A percentile compares a stretch with the other conserved stretches of the same genome.
These are phyloP conservation scores for Penicillium daleae DNA, from an alignment of 495 filamentous ascomycete genomes.

Conservation along the genomic window DNA sequence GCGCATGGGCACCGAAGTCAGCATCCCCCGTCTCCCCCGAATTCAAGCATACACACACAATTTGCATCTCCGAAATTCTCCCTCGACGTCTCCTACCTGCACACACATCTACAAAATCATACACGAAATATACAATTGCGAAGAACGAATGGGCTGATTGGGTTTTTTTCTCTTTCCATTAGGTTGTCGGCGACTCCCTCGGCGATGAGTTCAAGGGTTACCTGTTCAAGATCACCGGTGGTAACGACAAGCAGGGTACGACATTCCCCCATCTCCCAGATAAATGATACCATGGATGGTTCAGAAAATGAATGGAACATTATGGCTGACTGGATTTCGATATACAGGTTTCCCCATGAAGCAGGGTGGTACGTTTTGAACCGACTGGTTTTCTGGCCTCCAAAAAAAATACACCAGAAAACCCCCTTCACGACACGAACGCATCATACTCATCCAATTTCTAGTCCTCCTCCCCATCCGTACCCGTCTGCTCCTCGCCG, in stretches of 20 bases:
- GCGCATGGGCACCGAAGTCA: constrained; percentile 97
- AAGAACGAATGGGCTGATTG: constrained; percentile 45
- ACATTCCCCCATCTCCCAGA: constrained; percentile 2
- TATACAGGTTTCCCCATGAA: constrained; percentile 92
- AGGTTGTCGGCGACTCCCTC: constrained; percentile 78
- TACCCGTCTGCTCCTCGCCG: constrained; percentile 91
- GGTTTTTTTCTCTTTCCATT: constrained; percentile 35
- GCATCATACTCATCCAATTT: constrained; percentile 35
- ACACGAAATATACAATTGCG: constrained; percentile 16
- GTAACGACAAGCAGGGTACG: constrained; percentile 98
- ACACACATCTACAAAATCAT: constrained; percentile 11
- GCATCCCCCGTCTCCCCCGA: constrained; percentile 32
- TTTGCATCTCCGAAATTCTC: constrained; percentile 14
- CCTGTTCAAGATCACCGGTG: constrained; percentile 86
- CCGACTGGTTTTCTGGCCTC: constrained; percentile 9
- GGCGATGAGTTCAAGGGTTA: constrained; percentile 99
- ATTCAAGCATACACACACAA: constrained; percentile 17
- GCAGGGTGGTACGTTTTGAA: constrained; percentile 74
- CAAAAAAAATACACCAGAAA: constrained; percentile 18
- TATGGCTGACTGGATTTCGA: constrained; percentile 33
- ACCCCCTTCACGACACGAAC: constrained; percentile 3
- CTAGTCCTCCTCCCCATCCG: constrained; percentile 86
- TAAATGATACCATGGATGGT: constrained; percentile 1
- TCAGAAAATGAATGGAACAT: constrained; percentile 9
- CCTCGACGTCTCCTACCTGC: constrained; percentile 12